Base-by-base conservation (phyloP, 768 basidiomycete genomes). In the Holtermanniella nyarrowii region DNA sequence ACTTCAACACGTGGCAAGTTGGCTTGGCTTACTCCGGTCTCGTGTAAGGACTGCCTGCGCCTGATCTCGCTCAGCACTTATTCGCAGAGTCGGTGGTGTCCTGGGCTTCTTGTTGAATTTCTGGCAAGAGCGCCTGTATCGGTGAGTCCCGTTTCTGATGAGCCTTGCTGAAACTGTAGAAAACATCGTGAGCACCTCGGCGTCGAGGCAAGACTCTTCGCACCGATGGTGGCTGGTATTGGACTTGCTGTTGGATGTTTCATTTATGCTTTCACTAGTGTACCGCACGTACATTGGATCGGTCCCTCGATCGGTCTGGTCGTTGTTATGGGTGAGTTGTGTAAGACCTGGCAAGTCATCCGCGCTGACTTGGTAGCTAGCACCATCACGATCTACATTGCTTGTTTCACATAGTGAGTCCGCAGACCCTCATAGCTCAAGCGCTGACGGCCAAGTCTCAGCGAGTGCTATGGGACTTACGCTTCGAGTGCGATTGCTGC, bases 231-330 rank as follows among this genome's bases (percentile, higher is more conserved):
- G 0, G 65, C 62, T 27, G 69, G 69, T 14, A 48, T 71, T 22
- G 46, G 50, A 4, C 54, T 72, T 23, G 53, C 66, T 0, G 44
- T 65, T 11, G 72, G 72, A 1, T 69, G 68, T 40, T 78, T 85
- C 69, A 79, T 85, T 24, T 87, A 81, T 57, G 83, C 81, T 0
- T 85, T 83, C 80, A 80, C 81, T 2, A 78, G 80, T 12, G 78
- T 52, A 0, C 50, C 76, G 0, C 59, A 56, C 13, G 74, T 85
- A 2, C 77, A 76, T 49, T 86, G 85, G 84, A 78, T 82, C 37
- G 79, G 71, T 0, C 75, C 78, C 21, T 74, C 74, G 20, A 76
- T 84, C 24, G 83, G 78, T 2, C 76, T 83, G 3, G 50, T 60
- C 23, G 47, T 82, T 41, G 78, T 78, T 58, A 74, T 78, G n/a